phyloP scores from a whole-genome alignment of 1,284 basidiomycete species.

The Leucoagaricus sp. region DNA sequence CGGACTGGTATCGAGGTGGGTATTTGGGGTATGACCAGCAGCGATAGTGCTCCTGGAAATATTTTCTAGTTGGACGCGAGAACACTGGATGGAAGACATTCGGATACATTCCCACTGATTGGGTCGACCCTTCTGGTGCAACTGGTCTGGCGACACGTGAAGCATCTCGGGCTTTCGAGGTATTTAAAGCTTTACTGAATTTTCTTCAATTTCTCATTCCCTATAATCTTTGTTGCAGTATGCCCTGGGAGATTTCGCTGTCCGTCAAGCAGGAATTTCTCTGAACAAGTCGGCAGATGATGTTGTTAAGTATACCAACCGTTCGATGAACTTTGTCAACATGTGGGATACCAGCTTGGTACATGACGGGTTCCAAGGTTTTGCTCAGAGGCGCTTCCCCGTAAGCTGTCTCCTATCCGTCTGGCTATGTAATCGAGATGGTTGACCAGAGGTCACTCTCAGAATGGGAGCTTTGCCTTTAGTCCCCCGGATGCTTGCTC shows the following conservation, averaged over 20 bases:
- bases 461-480: conserved; percentile 52
- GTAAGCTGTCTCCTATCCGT: conserved; percentile 25
- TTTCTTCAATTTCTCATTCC: not conserved
- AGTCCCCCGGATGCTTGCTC: conserved; percentile 51
- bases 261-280: conserved; percentile 46
- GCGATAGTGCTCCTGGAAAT: not conserved
- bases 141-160: conserved; percentile 48
- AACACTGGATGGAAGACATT: conserved; percentile 53
- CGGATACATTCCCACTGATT: conserved; percentile 48
- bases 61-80: conserved; percentile 41
- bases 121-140: conserved; percentile 47
- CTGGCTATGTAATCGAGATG: not conserved
- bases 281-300: conserved; percentile 39
- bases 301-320: conserved; percentile 42
- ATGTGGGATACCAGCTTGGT: conserved; percentile 49
- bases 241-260: conserved; percentile 48
- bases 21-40: conserved; percentile 3
- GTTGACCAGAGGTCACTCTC: not conserved
- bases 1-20: conserved; percentile 49
- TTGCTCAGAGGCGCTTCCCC: conserved; percentile 41
- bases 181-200: conserved; percentile 18
- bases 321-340: conserved; percentile 54
- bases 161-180: conserved; percentile 48
- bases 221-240: conserved; percentile 33
- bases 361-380: conserved; percentile 48